Base-by-base conservation (phyloP, 2,329 filamentous ascomycete species). In the Verticillium nonalfalfae region DNA sequence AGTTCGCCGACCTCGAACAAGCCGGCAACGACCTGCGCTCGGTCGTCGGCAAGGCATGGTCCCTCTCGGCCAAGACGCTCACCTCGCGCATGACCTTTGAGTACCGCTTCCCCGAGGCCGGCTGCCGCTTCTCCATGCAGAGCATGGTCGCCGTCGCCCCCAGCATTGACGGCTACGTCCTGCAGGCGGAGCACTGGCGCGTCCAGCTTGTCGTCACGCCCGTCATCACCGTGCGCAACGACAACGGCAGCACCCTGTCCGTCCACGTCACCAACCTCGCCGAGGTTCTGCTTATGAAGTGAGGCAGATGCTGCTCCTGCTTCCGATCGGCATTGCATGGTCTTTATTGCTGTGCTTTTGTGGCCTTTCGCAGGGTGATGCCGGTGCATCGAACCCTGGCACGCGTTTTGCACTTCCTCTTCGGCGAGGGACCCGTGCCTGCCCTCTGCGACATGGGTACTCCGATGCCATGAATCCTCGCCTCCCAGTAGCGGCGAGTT, bases 161-260 rank as follows among this genome's bases (percentile, higher is more conserved):
- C 31, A 65, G 68, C 39, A 66, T 73, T 34, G 74, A 79, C 39
- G 72, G 76, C 0, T 69, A 74, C 60, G 73, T 78, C 59, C 70
- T 85, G 21, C 81, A 84, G 71, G 72, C 75, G 6, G 76, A 76
- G 66, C 81, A 84, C 66, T 80, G 75, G 71, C 78, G 82, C 5
- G 70, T 86, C n/a, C 78, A 79, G 59, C 74, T 85, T 1, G 79
- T 82, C 34, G 79, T 82, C 5, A 84, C 83, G 0, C 83, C 83
- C 1, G 77, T 80, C 9, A 77, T 85, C 56, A 84, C 81, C 1
- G 78, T 82, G 66, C 76, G 82, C 36, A 82, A 84, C 64, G 82
- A 85, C 40, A 77, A 72, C 1, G 80, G 78, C 14, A 68, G 70
- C 55, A 77, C 75, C 60, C 78, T 81, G 56, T 74, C 76, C 33